These are phyloP conservation scores for Ophiocordyceps camponoti-leonardi DNA, from an alignment of 2,329 filamentous ascomycete species.

Conservation along the genomic window DNA sequence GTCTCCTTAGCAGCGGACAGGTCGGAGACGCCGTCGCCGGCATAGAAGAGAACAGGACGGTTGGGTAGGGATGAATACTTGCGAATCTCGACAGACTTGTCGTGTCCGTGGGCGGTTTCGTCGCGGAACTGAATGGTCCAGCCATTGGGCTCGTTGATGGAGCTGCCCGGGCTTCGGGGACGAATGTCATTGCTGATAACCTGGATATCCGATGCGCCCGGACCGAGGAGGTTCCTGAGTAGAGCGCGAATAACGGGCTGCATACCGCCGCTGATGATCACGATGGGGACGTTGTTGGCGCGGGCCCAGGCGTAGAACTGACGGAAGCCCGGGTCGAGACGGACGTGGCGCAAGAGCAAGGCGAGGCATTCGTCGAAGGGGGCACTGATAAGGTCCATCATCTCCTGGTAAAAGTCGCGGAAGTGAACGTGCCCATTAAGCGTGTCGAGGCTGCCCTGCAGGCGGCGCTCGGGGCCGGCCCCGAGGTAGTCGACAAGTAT, in stretches of 20 bases:
- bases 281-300: conserved; percentile 72
- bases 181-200: conserved; percentile 79
- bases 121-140: conserved; percentile 87
- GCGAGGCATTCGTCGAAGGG: conserved; percentile 73
- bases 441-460: conserved; percentile 58
- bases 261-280: conserved; percentile 89
- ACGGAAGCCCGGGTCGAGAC: conserved; percentile 74
- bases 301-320: conserved; percentile 75
- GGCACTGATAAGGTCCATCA: conserved; percentile 73
- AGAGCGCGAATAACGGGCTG: conserved; percentile 75
- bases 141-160: conserved; percentile 61
- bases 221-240: conserved; percentile 63
- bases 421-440: conserved; percentile 56
- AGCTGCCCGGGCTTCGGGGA: conserved; percentile 39
- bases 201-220: conserved; percentile 57
- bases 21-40: conserved; percentile 87
- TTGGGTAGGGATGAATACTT: conserved; percentile 65
- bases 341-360: conserved; percentile 64
- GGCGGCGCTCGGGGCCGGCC: conserved; percentile 56
- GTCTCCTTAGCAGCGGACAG: conserved; percentile 85
- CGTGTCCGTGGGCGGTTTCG: conserved; percentile 82
- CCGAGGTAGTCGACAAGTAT: conserved; percentile 82
- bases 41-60: conserved; percentile 79
- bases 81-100: conserved; percentile 84
- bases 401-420: conserved; percentile 73